These are phyloP conservation scores for Euphorbia lathyris DNA, from an alignment of 345 rosid genomes.

Conservation along the genomic window DNA sequence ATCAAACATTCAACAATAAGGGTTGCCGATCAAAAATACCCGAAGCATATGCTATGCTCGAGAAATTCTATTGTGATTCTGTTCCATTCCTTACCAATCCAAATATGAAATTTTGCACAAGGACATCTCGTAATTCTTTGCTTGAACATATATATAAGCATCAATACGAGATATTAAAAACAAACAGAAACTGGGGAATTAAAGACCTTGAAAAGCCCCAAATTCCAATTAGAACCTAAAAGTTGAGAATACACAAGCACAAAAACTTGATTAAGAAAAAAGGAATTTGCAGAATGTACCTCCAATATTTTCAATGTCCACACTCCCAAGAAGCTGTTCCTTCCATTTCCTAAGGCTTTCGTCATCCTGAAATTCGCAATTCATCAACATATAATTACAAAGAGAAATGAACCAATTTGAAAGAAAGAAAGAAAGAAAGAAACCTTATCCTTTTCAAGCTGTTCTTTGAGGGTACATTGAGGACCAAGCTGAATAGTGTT, in stretches of 20 bases:
- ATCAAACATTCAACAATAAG: no score
- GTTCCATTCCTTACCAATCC: no score
- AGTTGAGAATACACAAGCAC: no score
- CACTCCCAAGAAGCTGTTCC: conserved; percentile 75
- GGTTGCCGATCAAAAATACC: no score
- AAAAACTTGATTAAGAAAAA: neutral
- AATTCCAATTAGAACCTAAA: no score
- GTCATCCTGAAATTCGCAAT: conserved; percentile 52
- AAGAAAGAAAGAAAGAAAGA: neutral
- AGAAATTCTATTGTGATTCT: no score
- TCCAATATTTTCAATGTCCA: conserved; percentile 66
- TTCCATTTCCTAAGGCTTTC: conserved; percentile 86
- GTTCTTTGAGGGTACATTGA: conserved; percentile 68
- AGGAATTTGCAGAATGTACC: conserved; percentile 27
- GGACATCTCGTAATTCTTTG: neutral
- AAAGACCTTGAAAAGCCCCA: neutral
- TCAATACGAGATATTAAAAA: neutral
- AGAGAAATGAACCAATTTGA: neutral
- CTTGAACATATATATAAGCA: neutral
- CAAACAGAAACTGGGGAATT: neutral
- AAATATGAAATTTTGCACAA: no score
- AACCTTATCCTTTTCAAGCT: conserved; percentile 74
- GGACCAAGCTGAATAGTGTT: conserved; percentile 60
- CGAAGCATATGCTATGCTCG: no score
- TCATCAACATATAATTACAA: conserved; percentile 4